phyloP scores from a whole-genome alignment of 441 rosid genomes.

The Brassica balearica region DNA sequence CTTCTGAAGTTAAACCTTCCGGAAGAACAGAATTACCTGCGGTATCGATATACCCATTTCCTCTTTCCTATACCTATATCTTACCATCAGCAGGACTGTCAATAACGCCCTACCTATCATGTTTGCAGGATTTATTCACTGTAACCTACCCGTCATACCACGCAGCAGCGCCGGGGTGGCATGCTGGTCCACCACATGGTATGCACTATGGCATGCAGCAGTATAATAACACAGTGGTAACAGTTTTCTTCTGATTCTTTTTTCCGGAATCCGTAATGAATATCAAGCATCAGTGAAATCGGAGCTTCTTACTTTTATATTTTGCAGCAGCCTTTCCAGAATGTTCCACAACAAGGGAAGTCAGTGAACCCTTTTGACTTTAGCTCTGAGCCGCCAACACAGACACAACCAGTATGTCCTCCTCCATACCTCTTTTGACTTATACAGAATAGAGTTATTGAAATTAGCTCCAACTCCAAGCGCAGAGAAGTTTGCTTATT shows the following conservation, averaged over 20 bases:
- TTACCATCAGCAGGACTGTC: not conserved
- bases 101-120: not conserved
- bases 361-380: constrained; percentile 92
- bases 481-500: not conserved
- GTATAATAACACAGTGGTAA: constrained; percentile 66
- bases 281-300: constrained; percentile 25
- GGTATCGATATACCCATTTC: constrained; percentile 47
- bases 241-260: constrained; percentile 10
- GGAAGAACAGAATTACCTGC: constrained; percentile 83
- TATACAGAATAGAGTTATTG: not conserved
- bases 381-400: constrained; percentile 54
- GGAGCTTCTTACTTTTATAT: constrained; percentile 29
- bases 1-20: constrained; percentile 53
- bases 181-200: constrained; percentile 64
- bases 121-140: constrained; percentile 78
- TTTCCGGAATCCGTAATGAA: constrained; percentile 2
- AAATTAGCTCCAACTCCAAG: not conserved
- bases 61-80: not conserved
- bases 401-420: constrained; percentile 62
- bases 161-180: constrained; percentile 75
- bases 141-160: constrained; percentile 59
- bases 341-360: constrained; percentile 56
- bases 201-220: constrained; percentile 66
- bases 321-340: constrained; percentile 61
- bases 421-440: constrained; percentile 30